These are phyloP conservation scores for Candida mattraensis DNA, from an alignment of 805 yeast species.

Conservation along the genomic window DNA sequence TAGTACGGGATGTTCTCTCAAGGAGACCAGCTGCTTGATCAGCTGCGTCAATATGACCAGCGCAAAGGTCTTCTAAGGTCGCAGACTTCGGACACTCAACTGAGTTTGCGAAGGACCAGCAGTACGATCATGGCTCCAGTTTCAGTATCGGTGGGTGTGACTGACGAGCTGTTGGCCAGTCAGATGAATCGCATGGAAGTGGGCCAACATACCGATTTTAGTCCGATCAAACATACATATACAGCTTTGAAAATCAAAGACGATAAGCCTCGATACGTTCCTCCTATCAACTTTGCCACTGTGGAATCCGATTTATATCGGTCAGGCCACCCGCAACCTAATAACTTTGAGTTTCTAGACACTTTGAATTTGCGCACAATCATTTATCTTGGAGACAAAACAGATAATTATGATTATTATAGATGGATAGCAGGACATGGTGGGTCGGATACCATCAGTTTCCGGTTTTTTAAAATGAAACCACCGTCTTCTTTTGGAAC, in stretches of 20 bases:
- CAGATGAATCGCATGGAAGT: conserved; percentile 1
- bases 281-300: conserved; percentile 87
- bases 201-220: conserved; percentile 1
- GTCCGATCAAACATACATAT: conserved; percentile 22
- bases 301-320: conserved; percentile 88
- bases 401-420: conserved; percentile 60
- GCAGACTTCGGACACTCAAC: conserved; percentile 15
- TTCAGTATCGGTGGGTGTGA: background rate
- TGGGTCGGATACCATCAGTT: conserved; percentile 48
- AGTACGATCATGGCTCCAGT: conserved; percentile 3
- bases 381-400: conserved; percentile 79
- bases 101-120: conserved; percentile 9
- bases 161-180: conserved; percentile 3
- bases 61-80: conserved; percentile 25
- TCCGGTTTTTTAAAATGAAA: conserved; percentile 60
- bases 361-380: conserved; percentile 74
- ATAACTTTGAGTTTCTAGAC: conserved; percentile 76
- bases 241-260: conserved; percentile 35
- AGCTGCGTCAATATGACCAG: conserved; percentile 34
- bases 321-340: conserved; percentile 90
- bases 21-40: conserved; percentile 35
- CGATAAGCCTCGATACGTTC: conserved; percentile 52
- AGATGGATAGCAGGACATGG: conserved; percentile 55
- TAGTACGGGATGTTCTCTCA: conserved; percentile 33
- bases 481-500: conserved; percentile 51